Conservation (phyloP, 495 filamentous ascomycete genomes). For the Penicillium coprophilum region DNA sequence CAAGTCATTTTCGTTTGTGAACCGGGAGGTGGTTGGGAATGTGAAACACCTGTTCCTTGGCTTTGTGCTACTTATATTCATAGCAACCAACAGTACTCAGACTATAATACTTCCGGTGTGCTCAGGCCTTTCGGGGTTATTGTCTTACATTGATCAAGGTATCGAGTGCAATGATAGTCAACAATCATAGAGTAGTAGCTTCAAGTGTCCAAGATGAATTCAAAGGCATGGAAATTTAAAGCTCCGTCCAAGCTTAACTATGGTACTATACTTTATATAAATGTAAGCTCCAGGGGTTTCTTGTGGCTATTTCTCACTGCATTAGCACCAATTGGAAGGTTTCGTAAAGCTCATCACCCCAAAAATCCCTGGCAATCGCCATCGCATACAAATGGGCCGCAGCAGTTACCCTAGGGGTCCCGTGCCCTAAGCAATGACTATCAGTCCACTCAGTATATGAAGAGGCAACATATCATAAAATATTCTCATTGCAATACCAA, state of each 20-base stretch:
- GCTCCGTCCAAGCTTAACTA: not conserved
- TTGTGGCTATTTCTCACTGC: not conserved
- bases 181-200: not conserved
- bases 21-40: constrained; percentile 15
- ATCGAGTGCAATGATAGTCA: not conserved
- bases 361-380: constrained; percentile 4
- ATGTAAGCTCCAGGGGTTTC: not conserved
- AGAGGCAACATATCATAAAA: not conserved
- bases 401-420: constrained; percentile 18
- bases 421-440: constrained; percentile 6
- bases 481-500: constrained; percentile 17
- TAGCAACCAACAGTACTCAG: constrained; percentile 10
- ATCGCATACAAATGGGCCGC: constrained; percentile 14
- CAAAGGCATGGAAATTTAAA: not conserved
- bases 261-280: not conserved
- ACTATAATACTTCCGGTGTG: constrained; percentile 18
- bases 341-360: not conserved
- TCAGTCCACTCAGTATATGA: not conserved
- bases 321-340: not conserved
- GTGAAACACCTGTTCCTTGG: constrained; percentile 14
- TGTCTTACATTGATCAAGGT: not conserved
- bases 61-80: constrained; percentile 21
- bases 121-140: constrained; percentile 8
- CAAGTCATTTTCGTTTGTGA: constrained; percentile 12
- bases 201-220: not conserved